Conservation (phyloP, 805 yeast genomes). For the Tetrapisispora namnaoensis region DNA sequence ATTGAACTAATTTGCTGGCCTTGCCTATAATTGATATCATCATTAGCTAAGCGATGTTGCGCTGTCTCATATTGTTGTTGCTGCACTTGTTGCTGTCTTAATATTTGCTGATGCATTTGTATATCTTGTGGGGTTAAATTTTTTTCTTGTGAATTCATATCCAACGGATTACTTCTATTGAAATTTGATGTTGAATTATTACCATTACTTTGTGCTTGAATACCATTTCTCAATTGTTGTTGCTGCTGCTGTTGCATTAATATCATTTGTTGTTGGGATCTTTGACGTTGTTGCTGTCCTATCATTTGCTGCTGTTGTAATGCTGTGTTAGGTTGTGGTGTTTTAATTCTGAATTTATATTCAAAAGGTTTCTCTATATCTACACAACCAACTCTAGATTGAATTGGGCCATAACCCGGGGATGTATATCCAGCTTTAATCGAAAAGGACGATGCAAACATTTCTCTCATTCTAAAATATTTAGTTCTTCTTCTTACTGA, state of each 20-base stretch:
- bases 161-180: background rate
- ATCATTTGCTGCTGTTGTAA: conserved; percentile 18
- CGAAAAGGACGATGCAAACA: conserved; percentile 70
- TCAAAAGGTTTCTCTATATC: conserved; percentile 63
- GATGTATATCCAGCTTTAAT: conserved; percentile 35
- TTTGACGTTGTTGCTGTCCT: conserved; percentile 17
- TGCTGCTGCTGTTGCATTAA: conserved; percentile 22
- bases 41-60: conserved; percentile 26
- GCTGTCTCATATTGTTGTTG: conserved; percentile 29
- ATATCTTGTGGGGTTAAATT: conserved; percentile 29
- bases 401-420: conserved; percentile 46
- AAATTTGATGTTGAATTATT: conserved; percentile 7
- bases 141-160: conserved; percentile 7
- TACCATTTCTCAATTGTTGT: conserved; percentile 19
- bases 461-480: conserved; percentile 82
- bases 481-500: conserved; percentile 64
- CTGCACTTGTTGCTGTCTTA: conserved; percentile 28
- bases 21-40: conserved; percentile 24
- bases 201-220: conserved; percentile 10
- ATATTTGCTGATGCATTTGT: conserved; percentile 27
- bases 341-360: conserved; percentile 45
- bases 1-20: conserved; percentile 7
- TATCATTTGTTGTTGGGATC: conserved; percentile 22
- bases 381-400: conserved; percentile 59
- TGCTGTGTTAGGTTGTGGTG: conserved; percentile 33